Percentiles rank a stretch among this genome's conserved stretches.
Evolutionary conservation across 768 basidiomycete genomes (phyloP).

Genomic region (Panaeolus cyanescens): DNA sequence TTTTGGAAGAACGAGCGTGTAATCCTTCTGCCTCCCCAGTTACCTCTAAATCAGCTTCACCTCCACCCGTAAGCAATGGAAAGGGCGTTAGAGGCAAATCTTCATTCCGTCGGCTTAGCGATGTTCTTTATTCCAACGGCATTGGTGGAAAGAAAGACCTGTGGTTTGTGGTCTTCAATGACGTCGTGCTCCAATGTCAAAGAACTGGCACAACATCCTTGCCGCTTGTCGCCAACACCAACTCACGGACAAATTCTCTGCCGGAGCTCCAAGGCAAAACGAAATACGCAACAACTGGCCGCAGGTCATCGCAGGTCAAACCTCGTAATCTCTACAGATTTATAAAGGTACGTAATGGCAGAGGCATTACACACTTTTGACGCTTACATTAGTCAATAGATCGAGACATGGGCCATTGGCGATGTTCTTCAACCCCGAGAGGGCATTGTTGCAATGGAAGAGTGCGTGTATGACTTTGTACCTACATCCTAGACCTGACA

Average conservation of each 20-base stretch:
- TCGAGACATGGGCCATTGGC: constrained; percentile 86
- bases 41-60: constrained; percentile 38
- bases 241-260: constrained; percentile 71
- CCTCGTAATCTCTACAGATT: constrained; percentile 95
- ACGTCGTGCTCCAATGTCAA: constrained; percentile 92
- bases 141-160: constrained; percentile 77
- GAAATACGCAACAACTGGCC: constrained; percentile 82
- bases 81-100: constrained; percentile 79
- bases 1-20: constrained; percentile 78
- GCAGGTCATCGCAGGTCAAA: constrained; percentile 73
- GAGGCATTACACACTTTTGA: neutral
- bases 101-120: constrained; percentile 87
- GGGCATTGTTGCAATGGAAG: constrained; percentile 88
- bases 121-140: constrained; percentile 72
- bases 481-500: neutral
- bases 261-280: constrained; percentile 84
- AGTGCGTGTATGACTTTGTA: constrained; percentile 51
- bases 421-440: constrained; percentile 74
- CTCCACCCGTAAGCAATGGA: constrained; percentile 43
- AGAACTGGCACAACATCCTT: constrained; percentile 86
- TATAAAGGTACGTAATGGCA: constrained; percentile 60
- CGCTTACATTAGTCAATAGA: constrained; percentile 41
- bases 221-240: constrained; percentile 69
- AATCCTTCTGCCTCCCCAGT: constrained; percentile 22
- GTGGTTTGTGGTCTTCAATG: constrained; percentile 96